These are phyloP conservation scores for Tillandsia fasciculata DNA, from an alignment of 176 grass and related monocot species.

Conservation along the genomic window DNA sequence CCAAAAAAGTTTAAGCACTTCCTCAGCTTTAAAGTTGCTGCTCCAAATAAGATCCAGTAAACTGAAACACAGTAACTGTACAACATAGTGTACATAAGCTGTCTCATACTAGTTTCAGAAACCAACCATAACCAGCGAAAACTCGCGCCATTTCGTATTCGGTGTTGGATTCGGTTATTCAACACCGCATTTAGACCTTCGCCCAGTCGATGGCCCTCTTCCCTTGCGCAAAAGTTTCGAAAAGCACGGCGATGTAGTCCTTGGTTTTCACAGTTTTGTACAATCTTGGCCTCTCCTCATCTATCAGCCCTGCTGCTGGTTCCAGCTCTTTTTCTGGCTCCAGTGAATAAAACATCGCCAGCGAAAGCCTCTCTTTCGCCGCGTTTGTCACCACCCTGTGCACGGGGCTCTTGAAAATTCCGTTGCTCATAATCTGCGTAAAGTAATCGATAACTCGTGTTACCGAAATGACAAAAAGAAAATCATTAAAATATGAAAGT, in stretches of 20 bases:
- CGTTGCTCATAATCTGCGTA: slow-evolving; percentile 55
- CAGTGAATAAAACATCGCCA: slow-evolving; percentile 36
- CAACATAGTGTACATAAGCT: too few relatives aligned
- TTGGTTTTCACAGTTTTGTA: slow-evolving; percentile 30
- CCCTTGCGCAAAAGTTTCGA: slow-evolving; percentile 16
- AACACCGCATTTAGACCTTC: slow-evolving; percentile 14
- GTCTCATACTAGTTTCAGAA: too few relatives aligned
- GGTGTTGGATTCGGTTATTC: neutral
- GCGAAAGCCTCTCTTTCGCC: slow-evolving; percentile 27
- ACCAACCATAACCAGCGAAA: neutral
- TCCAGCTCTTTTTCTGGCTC: slow-evolving; percentile 25
- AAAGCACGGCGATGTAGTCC: slow-evolving; percentile 15
- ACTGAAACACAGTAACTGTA: too few relatives aligned
- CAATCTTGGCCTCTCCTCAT: slow-evolving; percentile 10
- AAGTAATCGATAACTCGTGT: neutral
- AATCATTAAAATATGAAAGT: neutral
- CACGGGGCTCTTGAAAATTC: slow-evolving; percentile 27
- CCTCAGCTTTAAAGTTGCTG: too few relatives aligned
- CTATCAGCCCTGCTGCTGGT: slow-evolving; percentile 28
- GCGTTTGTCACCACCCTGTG: slow-evolving; percentile 40
- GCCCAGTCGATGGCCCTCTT: slow-evolving; percentile 25
- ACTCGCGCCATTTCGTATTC: neutral
- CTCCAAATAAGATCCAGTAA: too few relatives aligned
- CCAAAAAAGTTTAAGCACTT: too few relatives aligned
- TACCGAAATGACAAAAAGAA: slow-evolving; percentile 4